A percentile compares a stretch with the other conserved stretches of the same genome.
phyloP scores from a whole-genome alignment of 2,329 filamentous ascomycete genomes.

The Cladosporium sp. region DNA sequence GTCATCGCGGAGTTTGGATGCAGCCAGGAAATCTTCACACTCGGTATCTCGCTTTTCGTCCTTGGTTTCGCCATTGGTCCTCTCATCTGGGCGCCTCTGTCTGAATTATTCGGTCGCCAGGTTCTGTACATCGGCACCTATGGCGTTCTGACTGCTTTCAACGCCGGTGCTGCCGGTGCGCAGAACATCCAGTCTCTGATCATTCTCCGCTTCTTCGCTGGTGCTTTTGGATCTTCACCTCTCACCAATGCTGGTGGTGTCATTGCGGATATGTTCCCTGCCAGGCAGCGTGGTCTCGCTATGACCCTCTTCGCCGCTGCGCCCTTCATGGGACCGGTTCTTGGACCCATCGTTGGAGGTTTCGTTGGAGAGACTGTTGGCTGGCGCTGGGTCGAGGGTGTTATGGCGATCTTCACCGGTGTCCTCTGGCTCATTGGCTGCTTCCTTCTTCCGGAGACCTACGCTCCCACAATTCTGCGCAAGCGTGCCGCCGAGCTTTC shows the following conservation, averaged over 20 bases:
- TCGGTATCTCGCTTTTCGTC: constrained; percentile 63
- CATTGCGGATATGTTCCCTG: constrained; percentile 44
- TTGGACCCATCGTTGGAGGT: constrained; percentile 61
- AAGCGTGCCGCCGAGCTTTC: constrained; percentile 50
- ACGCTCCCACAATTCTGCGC: constrained; percentile 54
- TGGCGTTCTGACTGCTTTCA: constrained; percentile 36
- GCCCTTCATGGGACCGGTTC: constrained; percentile 63
- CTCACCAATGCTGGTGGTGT: constrained; percentile 45
- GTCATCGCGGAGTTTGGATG: constrained; percentile 55
- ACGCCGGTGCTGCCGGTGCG: constrained; percentile 39
- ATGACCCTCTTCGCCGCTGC: constrained; percentile 62
- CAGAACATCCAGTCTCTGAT: constrained; percentile 43
- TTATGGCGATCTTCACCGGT: constrained; percentile 61
- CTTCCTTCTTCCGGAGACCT: constrained; percentile 56
- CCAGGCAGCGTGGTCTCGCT: constrained; percentile 45
- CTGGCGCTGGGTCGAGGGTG: constrained; percentile 66
- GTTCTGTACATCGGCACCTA: constrained; percentile 36
- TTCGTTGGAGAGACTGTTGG: constrained; percentile 60
- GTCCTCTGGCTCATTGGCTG: constrained; percentile 54
- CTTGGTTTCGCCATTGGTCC: constrained; percentile 56
- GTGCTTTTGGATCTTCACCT: constrained; percentile 40
- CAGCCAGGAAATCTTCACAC: constrained; percentile 50
- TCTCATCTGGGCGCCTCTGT: constrained; percentile 54
- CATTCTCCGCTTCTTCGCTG: constrained; percentile 44
- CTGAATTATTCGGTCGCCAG: constrained; percentile 55